Evolutionary conservation across 352 stramenopile genomes (phyloP).

Genomic region (Aphanomyces cochlioides): DNA sequence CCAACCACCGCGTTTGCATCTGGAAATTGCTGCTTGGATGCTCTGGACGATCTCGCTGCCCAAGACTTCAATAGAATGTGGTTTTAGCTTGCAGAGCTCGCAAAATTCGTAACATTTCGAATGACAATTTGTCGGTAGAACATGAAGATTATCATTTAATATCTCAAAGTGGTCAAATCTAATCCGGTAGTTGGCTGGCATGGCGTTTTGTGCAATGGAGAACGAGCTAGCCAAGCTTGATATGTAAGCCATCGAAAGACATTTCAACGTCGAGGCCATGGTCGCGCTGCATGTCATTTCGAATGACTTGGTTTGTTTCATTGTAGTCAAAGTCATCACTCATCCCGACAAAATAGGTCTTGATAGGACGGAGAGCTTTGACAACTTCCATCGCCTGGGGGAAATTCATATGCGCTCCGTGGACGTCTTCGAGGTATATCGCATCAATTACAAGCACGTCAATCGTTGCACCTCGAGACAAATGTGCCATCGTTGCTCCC

Average conservation of each 20-base stretch:
- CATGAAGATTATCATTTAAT: too few relatives aligned
- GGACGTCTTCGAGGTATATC: conserved; percentile 65
- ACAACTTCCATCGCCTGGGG: conserved; percentile 66
- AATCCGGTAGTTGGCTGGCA: too few relatives aligned
- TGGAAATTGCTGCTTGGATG: too few relatives aligned
- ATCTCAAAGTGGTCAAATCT: too few relatives aligned
- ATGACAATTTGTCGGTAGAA: too few relatives aligned
- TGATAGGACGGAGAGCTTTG: conserved; percentile 55
- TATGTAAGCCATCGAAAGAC: conserved; percentile 69
- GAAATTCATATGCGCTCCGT: conserved; percentile 85
- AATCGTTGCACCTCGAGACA: conserved; percentile 51
- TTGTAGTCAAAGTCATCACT: conserved; percentile 81
- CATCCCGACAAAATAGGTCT: conserved; percentile 80
- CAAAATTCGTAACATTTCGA: too few relatives aligned
- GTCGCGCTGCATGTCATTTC: conserved; percentile 46
- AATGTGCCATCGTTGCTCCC: conserved; percentile 48
- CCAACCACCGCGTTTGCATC: too few relatives aligned
- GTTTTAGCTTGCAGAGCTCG: too few relatives aligned
- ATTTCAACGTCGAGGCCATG: conserved; percentile 65
- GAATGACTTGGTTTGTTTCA: conserved; percentile 42
- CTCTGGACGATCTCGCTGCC: too few relatives aligned
- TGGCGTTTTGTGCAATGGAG: too few relatives aligned
- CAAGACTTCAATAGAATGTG: too few relatives aligned
- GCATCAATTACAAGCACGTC: conserved; percentile 83
- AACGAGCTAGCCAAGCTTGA: conserved; percentile 26